Conservation (phyloP, 768 basidiomycete species). For the Mycena vulgaris region DNA sequence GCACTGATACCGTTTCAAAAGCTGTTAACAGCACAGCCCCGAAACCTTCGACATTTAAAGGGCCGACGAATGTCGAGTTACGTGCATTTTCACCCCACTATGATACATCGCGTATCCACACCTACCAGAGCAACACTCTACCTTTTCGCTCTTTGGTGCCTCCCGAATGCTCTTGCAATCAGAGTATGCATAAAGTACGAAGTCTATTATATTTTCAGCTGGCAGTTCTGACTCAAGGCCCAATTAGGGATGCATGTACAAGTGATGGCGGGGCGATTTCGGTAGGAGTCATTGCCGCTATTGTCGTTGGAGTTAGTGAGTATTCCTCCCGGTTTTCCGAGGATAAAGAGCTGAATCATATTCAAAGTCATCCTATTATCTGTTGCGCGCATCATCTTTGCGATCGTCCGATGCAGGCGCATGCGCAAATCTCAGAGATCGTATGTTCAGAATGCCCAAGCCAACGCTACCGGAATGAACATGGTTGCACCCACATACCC, state of each 20-base stretch:
- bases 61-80: too few relatives aligned
- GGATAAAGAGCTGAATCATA: not conserved
- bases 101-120: not conserved
- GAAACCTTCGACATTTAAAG: too few relatives aligned
- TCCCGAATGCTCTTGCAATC: constrained; percentile 16
- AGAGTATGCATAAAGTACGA: constrained; percentile 8
- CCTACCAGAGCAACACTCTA: not conserved
- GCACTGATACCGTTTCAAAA: too few relatives aligned
- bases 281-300: constrained; percentile 10
- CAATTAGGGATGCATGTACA: constrained; percentile 4
- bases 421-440: constrained; percentile 17
- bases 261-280: not conserved
- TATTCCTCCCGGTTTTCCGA: not conserved
- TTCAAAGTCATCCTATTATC: constrained; percentile 19
- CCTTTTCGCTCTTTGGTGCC: constrained; percentile 4
- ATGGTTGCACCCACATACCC: constrained; percentile 1
- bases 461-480: not conserved
- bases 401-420: constrained; percentile 12
- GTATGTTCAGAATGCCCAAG: constrained; percentile 19
- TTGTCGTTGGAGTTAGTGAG: constrained; percentile 22
- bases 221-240: not conserved
- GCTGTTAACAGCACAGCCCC: too few relatives aligned
- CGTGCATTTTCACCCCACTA: too few relatives aligned
- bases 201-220: not conserved
- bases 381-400: constrained; percentile 13